Evolutionary conservation across 2,329 filamentous ascomycete genomes (phyloP).

Genomic region (Didymella segeticola): DNA sequence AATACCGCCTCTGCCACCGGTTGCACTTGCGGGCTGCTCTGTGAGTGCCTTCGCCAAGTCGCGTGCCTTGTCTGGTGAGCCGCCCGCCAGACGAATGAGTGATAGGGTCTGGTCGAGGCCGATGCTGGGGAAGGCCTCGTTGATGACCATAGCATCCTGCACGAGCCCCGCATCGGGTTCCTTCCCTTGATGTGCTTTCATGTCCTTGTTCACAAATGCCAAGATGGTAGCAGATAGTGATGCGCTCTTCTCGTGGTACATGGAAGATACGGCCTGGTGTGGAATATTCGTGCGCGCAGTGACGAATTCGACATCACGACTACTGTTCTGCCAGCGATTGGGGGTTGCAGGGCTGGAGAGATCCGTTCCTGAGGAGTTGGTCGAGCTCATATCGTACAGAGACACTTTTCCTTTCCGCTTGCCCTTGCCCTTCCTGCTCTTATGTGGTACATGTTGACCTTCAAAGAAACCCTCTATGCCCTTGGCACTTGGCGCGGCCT

Average conservation of each 20-base stretch:
- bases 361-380: conserved; percentile 35
- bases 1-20: conserved; percentile 48
- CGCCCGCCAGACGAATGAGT: conserved; percentile 63
- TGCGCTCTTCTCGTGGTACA: conserved; percentile 65
- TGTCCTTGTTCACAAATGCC: conserved; percentile 58
- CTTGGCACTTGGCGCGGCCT: conserved; percentile 57
- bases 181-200: conserved; percentile 47
- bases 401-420: conserved; percentile 48
- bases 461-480: conserved; percentile 84
- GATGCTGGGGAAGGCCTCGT: conserved; percentile 62
- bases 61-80: conserved; percentile 63
- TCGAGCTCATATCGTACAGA: conserved; percentile 28
- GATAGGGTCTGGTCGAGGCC: conserved; percentile 57
- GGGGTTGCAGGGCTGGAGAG: conserved; percentile 19
- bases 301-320: conserved; percentile 67
- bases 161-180: conserved; percentile 53
- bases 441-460: conserved; percentile 55
- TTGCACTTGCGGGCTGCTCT: conserved; percentile 41
- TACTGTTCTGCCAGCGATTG: conserved; percentile 67
- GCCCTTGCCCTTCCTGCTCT: conserved; percentile 52
- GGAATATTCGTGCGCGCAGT: conserved; percentile 58
- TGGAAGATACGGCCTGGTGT: conserved; percentile 58
- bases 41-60: conserved; percentile 65
- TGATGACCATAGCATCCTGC: conserved; percentile 61
- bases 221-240: conserved; percentile 63